phyloP scores from a whole-genome alignment of 2,329 filamentous ascomycete genomes.

The Colletotrichum tropicale region DNA sequence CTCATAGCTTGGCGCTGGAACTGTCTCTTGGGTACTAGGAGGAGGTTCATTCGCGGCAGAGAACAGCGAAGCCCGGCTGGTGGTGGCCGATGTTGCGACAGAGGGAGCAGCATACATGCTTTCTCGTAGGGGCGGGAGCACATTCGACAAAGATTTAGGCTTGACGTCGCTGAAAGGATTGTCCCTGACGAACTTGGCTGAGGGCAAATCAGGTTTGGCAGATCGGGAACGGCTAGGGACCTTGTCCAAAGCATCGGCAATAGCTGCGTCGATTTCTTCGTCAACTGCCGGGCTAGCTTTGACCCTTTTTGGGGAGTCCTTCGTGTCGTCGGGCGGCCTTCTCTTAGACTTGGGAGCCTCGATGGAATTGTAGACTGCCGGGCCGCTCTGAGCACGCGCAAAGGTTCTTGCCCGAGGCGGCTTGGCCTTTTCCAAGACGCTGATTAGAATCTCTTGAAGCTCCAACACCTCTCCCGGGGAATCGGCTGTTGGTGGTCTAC shows the following conservation, averaged over 20 bases:
- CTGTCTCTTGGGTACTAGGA: not conserved
- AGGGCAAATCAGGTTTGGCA: not conserved
- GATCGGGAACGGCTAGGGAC: slow-evolving; percentile 5
- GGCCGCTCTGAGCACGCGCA: not conserved
- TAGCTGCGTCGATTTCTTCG: not conserved
- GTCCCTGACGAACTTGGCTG: not conserved
- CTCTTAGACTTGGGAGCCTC: not conserved
- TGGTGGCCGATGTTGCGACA: not conserved
- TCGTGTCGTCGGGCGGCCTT: not conserved
- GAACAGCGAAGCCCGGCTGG: not conserved
- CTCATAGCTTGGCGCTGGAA: not conserved
- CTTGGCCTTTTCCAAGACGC: not conserved
- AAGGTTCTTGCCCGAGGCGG: not conserved
- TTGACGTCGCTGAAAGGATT: not conserved
- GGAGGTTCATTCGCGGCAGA: not conserved
- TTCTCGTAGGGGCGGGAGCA: not conserved
- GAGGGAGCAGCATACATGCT: not conserved
- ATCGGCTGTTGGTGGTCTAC: not conserved
- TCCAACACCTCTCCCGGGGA: not conserved
- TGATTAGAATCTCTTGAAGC: not conserved
- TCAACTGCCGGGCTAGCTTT: not conserved
- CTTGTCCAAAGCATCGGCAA: not conserved
- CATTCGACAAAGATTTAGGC: not conserved
- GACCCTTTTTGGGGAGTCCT: not conserved
- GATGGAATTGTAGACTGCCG: not conserved